Conservation (phyloP, 164 flowering plant species). For the Annona squamosa region DNA sequence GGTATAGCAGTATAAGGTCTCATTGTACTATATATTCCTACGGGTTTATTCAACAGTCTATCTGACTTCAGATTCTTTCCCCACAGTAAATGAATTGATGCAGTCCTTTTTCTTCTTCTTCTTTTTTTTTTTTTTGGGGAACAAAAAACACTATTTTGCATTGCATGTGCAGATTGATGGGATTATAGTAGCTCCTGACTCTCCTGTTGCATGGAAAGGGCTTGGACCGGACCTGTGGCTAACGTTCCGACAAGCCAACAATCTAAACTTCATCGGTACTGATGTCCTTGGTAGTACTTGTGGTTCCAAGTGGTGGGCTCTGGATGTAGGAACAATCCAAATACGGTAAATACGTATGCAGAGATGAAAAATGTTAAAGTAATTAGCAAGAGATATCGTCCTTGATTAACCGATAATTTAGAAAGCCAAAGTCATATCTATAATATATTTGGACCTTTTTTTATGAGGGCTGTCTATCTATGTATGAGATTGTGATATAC, state of each 20-base stretch:
- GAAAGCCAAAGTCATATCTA: no score
- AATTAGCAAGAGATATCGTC: no score
- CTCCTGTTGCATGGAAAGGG: not conserved
- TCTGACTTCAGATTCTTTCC: not conserved
- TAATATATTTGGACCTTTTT: no score
- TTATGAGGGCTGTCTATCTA: no score
- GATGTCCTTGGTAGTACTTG: not conserved
- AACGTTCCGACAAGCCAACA: not conserved
- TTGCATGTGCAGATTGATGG: not conserved
- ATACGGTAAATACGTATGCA: not conserved
- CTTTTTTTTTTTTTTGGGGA: no score
- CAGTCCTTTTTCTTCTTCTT: not conserved
- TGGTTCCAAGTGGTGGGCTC: not conserved
- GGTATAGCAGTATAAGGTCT: no score
- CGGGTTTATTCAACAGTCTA: not conserved
- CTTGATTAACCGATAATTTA: no score
- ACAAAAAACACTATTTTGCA: no score
- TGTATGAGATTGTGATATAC: no score
- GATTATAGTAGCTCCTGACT: not conserved
- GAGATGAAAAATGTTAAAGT: no score
- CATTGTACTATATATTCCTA: not conserved
- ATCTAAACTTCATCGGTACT: not conserved
- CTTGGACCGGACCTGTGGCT: not conserved
- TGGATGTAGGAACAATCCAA: not conserved
- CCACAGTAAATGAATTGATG: not conserved